These are phyloP conservation scores for Fusarium tricinctum DNA, from an alignment of 2,329 filamentous ascomycete genomes.

Conservation along the genomic window DNA sequence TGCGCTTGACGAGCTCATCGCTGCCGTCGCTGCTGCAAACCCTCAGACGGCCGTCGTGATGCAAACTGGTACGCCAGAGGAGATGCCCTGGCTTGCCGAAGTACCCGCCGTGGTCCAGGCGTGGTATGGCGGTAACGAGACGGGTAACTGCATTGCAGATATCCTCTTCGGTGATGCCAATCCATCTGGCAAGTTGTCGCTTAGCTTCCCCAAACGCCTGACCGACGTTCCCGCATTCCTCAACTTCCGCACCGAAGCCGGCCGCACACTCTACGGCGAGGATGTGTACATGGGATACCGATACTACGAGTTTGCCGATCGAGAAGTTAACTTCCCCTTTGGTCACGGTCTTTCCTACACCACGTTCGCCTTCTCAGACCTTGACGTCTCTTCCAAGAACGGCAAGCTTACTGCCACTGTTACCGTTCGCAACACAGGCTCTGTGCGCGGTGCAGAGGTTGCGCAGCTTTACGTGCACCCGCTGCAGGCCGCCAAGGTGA, in stretches of 20 bases:
- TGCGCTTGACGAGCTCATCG: constrained; percentile 77
- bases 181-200: constrained; percentile 80
- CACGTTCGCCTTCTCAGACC: constrained; percentile 69
- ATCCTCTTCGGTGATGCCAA: constrained; percentile 81
- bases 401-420: constrained; percentile 64
- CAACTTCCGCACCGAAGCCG: constrained; percentile 79
- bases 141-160: constrained; percentile 84
- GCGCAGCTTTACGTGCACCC: constrained; percentile 70
- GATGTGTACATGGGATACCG: constrained; percentile 86
- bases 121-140: constrained; percentile 91
- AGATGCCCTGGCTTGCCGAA: constrained; percentile 76
- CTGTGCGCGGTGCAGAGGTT: constrained; percentile 65
- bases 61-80: constrained; percentile 81
- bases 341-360: constrained; percentile 86
- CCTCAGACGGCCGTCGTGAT: constrained; percentile 79
- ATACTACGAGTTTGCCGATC: constrained; percentile 80
- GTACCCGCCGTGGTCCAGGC: constrained; percentile 76
- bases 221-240: constrained; percentile 82
- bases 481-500: constrained; percentile 67
- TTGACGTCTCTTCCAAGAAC: constrained; percentile 62
- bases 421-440: constrained; percentile 73
- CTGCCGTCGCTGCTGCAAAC: constrained; percentile 75
- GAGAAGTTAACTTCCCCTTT: constrained; percentile 79
- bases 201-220: constrained; percentile 77
- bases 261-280: constrained; percentile 81